These are phyloP conservation scores for Nemania abortiva DNA, from an alignment of 2,329 filamentous ascomycete species.

Conservation along the genomic window DNA sequence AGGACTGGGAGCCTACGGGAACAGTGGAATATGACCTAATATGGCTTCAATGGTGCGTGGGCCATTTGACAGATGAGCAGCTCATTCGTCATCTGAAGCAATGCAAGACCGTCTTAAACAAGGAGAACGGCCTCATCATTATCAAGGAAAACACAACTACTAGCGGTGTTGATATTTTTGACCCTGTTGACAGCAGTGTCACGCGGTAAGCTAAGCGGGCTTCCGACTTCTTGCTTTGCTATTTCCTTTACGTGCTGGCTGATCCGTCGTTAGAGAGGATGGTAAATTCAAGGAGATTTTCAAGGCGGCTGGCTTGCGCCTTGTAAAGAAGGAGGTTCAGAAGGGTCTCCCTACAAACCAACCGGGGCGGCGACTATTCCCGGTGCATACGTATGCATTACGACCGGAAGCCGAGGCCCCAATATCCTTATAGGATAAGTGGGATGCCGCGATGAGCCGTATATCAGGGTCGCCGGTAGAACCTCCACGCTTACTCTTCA, in stretches of 20 bases:
- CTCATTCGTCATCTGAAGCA: conserved; percentile 1
- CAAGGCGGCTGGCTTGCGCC: conserved; percentile 13
- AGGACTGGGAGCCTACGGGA: conserved; percentile 6
- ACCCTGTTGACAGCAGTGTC: background rate
- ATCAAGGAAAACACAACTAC: conserved; percentile 5
- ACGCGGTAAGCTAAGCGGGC: background rate
- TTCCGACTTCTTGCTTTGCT: background rate
- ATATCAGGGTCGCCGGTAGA: background rate
- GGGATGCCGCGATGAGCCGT: background rate
- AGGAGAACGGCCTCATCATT: conserved; percentile 8
- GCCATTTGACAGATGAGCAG: conserved; percentile 18
- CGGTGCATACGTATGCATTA: background rate
- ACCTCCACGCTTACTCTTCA: background rate
- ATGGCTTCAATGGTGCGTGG: conserved; percentile 14
- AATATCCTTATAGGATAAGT: background rate
- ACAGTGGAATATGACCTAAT: conserved; percentile 8
- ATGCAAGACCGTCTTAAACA: conserved; percentile 1
- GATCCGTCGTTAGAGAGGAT: conserved; percentile 8
- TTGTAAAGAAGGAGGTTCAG: background rate
- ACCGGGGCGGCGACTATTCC: background rate
- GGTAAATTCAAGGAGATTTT: conserved; percentile 11
- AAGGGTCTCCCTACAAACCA: conserved; percentile 1
- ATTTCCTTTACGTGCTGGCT: background rate
- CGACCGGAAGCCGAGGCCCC: background rate
- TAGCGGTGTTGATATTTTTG: background rate